Evolutionary conservation across 768 basidiomycete genomes (phyloP).

Genomic region (Hygrocybe coccinea): DNA sequence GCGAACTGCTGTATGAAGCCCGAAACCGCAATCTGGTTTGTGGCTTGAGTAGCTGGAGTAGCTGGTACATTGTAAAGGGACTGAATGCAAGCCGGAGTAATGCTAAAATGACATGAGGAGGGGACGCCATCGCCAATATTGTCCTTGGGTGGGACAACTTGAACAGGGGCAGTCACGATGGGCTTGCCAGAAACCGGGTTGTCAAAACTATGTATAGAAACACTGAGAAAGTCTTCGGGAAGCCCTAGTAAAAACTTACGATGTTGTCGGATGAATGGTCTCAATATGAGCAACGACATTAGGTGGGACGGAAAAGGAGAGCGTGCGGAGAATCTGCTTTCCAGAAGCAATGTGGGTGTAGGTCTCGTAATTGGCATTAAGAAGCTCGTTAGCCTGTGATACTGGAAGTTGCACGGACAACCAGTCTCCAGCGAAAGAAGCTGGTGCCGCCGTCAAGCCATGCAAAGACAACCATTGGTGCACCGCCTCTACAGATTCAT

Average conservation of each 20-base stretch:
- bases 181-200: slow-evolving; percentile 12
- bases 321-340: slow-evolving; percentile 21
- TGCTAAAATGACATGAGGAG: slow-evolving; percentile 21
- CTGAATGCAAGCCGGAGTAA: slow-evolving; percentile 34
- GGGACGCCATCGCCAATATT: slow-evolving; percentile 18
- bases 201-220: background rate
- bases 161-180: slow-evolving; percentile 14
- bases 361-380: slow-evolving; percentile 23
- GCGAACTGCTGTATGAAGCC: slow-evolving; percentile 34
- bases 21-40: slow-evolving; percentile 28
- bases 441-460: slow-evolving; percentile 16
- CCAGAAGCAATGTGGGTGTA: slow-evolving; percentile 22
- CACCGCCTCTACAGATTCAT: slow-evolving; percentile 22
- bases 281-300: slow-evolving; percentile 22
- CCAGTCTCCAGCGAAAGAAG: slow-evolving; percentile 27
- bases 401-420: slow-evolving; percentile 22
- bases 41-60: slow-evolving; percentile 25
- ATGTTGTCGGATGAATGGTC: slow-evolving; percentile 28
- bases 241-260: slow-evolving; percentile 16
- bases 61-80: slow-evolving; percentile 33
- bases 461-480: slow-evolving; percentile 21
- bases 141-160: too few species aligned
- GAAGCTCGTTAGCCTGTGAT: slow-evolving; percentile 24
- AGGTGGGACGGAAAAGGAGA: slow-evolving; percentile 25
- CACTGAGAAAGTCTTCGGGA: slow-evolving; percentile 3